phyloP scores from a whole-genome alignment of 1,284 basidiomycete species.

The Neotropicomus parvogracilis region DNA sequence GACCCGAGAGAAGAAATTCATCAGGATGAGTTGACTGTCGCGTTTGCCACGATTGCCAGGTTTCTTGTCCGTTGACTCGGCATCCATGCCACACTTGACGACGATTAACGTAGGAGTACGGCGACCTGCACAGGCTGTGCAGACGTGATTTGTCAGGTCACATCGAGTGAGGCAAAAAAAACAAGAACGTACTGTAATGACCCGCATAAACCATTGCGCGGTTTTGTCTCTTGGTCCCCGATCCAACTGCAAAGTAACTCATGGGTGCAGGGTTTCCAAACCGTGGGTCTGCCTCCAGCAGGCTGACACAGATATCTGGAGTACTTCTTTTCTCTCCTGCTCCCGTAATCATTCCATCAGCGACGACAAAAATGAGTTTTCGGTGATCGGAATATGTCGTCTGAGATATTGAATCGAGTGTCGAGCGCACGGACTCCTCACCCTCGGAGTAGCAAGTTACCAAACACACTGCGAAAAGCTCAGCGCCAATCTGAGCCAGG shows the following conservation, averaged over 20 bases:
- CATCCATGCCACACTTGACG: slow-evolving; percentile 94
- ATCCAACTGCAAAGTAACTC: slow-evolving; percentile 89
- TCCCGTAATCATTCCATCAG: slow-evolving; percentile 99
- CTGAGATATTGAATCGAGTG: slow-evolving; percentile 87
- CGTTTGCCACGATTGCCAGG: slow-evolving; percentile 98
- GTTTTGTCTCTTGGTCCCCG: slow-evolving; percentile 87
- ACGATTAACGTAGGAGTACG: slow-evolving; percentile 94
- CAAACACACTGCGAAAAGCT: slow-evolving; percentile 92
- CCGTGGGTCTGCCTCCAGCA: slow-evolving; percentile 90
- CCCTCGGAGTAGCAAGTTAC: slow-evolving; percentile 99
- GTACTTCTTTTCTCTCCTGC: slow-evolving; percentile 93
- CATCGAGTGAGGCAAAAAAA: neutral
- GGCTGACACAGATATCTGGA: slow-evolving; percentile 91
- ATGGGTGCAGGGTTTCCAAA: slow-evolving; percentile 97
- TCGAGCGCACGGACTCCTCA: slow-evolving; percentile 86
- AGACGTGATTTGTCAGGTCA: slow-evolving; percentile 4
- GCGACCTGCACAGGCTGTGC: slow-evolving; percentile 70
- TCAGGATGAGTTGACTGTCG: slow-evolving; percentile 96
- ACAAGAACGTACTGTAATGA: slow-evolving; percentile 79
- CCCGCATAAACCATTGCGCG: slow-evolving; percentile 98
- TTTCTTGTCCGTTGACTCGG: slow-evolving; percentile 85
- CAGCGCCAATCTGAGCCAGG: slow-evolving; percentile 85
- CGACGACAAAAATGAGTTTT: slow-evolving; percentile 92
- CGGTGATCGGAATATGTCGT: slow-evolving; percentile 90
- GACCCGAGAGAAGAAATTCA: slow-evolving; percentile 99